A percentile compares a stretch with the other conserved stretches of the same genome.
phyloP scores from a whole-genome alignment of 495 filamentous ascomycete genomes.

The Jackrogersella minutella region DNA sequence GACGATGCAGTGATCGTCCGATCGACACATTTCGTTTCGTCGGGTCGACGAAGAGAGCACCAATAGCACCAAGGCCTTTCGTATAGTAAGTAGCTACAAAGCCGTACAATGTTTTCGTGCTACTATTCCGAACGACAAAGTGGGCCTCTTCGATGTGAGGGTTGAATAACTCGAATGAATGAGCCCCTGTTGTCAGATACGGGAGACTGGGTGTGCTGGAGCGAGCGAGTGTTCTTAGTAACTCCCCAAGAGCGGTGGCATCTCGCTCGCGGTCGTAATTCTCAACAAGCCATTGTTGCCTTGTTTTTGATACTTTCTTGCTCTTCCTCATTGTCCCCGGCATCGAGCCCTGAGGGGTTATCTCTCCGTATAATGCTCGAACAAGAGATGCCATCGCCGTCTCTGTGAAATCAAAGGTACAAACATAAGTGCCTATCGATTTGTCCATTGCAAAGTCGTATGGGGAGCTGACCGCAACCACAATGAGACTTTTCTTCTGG shows the following conservation, averaged over 20 bases:
- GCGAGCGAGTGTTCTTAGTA: slow-evolving; percentile 70
- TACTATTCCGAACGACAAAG: slow-evolving; percentile 91
- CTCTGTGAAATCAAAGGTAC: slow-evolving; percentile 94
- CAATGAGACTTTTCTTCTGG: slow-evolving; percentile 76
- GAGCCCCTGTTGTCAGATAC: slow-evolving; percentile 73
- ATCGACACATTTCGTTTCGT: slow-evolving; percentile 83
- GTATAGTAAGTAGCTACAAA: slow-evolving; percentile 89
- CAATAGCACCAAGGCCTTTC: slow-evolving; percentile 77
- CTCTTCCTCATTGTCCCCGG: slow-evolving; percentile 85
- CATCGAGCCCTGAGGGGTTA: slow-evolving; percentile 73
- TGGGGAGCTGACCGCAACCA: slow-evolving; percentile 89
- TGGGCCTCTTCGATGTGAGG: slow-evolving; percentile 77
- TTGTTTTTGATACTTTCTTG: slow-evolving; percentile 79
- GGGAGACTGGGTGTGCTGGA: slow-evolving; percentile 63
- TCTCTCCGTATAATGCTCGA: slow-evolving; percentile 79
- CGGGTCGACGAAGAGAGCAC: slow-evolving; percentile 84
- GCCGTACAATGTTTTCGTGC: slow-evolving; percentile 84
- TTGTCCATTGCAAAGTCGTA: slow-evolving; percentile 96
- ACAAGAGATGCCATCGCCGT: slow-evolving; percentile 84
- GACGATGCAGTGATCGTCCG: slow-evolving; percentile 81
- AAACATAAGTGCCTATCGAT: slow-evolving; percentile 85
- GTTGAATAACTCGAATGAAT: slow-evolving; percentile 74
- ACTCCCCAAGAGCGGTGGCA: slow-evolving; percentile 68
- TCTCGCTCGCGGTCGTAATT: slow-evolving; percentile 81
- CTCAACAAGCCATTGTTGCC: slow-evolving; percentile 91